Evolutionary conservation across 345 rosid species (phyloP), one percentile per base, ranked within the genome.

Genomic region (Eutrema yunnanense): DNA sequence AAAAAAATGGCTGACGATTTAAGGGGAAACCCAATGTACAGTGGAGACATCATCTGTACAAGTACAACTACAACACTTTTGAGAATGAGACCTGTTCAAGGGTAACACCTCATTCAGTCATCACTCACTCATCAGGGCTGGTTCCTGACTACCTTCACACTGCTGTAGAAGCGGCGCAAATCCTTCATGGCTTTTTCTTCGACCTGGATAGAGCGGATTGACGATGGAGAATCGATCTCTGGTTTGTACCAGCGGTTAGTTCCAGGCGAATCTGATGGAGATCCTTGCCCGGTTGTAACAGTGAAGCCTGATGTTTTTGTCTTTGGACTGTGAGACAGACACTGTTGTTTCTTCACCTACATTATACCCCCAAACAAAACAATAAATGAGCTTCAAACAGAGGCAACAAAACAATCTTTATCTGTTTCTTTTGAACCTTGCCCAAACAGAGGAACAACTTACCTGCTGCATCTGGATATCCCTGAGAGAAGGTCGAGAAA

Each of bases 101-200:
- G 6, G 36, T 50, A 40, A 30, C 37, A 30, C 37, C 65, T 53
- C 74, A 69, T 37, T 69, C 65, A 65, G 27, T 41, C 61, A 60
- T 55, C 70, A 57, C 47, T 55, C 70, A 57, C 47, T 36, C 40
- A 50, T 59, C 80, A 88, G 12, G 69, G 78, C 71, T 81, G 84
- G 78, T 82, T 90, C 82, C 82, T 88, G 58, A 87, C 90, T 16
- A 95, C 81, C 86, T 90, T 95, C 26, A 90, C 99, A 10, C 78
- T 90, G 84, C 90, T 86, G 80, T 95, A 92, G 78, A 87, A 80
- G 42, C 98, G 93, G 69, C 90, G 88, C 37, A 92, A 87, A 74
- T 92, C 98, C 83, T 90, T 95, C 80, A 92, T 90, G 19, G 98
- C 99, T 83, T 81, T 89, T 80, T 92, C 99, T 79, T 95, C 99